phyloP scores from a whole-genome alignment of 2,329 filamentous ascomycete genomes.

The Akanthomyces dipterigenus region DNA sequence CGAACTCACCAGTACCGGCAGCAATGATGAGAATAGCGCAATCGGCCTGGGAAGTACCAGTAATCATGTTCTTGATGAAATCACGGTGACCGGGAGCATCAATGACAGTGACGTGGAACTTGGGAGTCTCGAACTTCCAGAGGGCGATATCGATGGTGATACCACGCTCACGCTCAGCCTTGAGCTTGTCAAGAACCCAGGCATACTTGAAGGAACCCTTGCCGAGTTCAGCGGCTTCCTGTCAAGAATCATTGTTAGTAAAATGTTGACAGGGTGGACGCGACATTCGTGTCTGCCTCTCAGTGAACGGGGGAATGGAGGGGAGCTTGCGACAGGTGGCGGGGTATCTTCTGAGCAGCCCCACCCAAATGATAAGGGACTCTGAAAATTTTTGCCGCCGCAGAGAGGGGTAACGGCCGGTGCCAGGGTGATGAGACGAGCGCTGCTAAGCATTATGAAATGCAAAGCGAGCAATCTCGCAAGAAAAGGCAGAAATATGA shows the following conservation, averaged over 20 bases:
- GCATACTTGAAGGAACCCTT: constrained; percentile 99
- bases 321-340: constrained; percentile 5
- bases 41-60: constrained; percentile 99
- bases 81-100: constrained; percentile 99
- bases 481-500: constrained; percentile 3
- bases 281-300: background rate
- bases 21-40: constrained; percentile 99
- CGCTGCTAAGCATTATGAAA: constrained; percentile 15
- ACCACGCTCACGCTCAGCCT: constrained; percentile 99
- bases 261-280: background rate
- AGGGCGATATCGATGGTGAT: constrained; percentile 99
- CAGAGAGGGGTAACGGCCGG: constrained; percentile 16
- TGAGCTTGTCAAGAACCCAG: constrained; percentile 99
- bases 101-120: constrained; percentile 97
- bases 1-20: constrained; percentile 99
- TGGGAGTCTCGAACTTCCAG: constrained; percentile 99
- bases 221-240: constrained; percentile 98
- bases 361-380: constrained; percentile 20
- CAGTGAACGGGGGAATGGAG: background rate
- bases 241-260: constrained; percentile 21
- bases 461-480: background rate
- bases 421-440: constrained; percentile 16
- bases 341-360: constrained; percentile 12
- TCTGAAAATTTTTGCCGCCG: constrained; percentile 17
- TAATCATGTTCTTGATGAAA: constrained; percentile 99